Percentiles rank a stretch among this genome's conserved stretches.
Conservation (phyloP, 2,329 filamentous ascomycete genomes). For the Aschersonia sp. region DNA sequence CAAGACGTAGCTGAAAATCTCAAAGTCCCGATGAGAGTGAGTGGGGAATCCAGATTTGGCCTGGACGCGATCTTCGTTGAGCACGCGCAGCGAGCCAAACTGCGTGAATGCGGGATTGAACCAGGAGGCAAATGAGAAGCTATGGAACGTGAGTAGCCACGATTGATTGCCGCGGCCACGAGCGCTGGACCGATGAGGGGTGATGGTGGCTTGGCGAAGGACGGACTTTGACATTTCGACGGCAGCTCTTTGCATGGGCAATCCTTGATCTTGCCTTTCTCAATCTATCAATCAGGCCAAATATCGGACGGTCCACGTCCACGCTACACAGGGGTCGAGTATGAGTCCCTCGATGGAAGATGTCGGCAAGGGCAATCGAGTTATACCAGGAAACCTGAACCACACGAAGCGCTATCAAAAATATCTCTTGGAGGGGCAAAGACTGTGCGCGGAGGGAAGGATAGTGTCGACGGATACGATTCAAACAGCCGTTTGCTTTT, state of each 20-base stretch:
- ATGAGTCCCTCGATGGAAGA: no score
- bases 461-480: no score
- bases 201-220: constrained; percentile 56
- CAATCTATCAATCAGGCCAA: no score
- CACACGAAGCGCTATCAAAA: no score
- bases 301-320: no score
- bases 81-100: constrained; percentile 67
- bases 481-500: no score
- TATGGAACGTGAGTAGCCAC: constrained; percentile 80
- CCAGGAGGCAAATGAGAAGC: constrained; percentile 66
- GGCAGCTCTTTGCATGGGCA: constrained; percentile 19
- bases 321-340: no score
- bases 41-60: constrained; percentile 66
- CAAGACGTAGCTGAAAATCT: constrained; percentile 85
- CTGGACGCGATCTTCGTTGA: constrained; percentile 78
- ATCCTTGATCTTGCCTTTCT: constrained; percentile 1
- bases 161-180: constrained; percentile 71
- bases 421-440: no score
- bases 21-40: constrained; percentile 72
- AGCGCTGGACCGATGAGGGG: constrained; percentile 54
- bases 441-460: no score
- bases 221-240: constrained; percentile 43
- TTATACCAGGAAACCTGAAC: no score
- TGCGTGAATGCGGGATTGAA: constrained; percentile 51
- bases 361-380: no score